phyloP scores from a whole-genome alignment of 352 stramenopile genomes.

The Phytopythium kandeliae region DNA sequence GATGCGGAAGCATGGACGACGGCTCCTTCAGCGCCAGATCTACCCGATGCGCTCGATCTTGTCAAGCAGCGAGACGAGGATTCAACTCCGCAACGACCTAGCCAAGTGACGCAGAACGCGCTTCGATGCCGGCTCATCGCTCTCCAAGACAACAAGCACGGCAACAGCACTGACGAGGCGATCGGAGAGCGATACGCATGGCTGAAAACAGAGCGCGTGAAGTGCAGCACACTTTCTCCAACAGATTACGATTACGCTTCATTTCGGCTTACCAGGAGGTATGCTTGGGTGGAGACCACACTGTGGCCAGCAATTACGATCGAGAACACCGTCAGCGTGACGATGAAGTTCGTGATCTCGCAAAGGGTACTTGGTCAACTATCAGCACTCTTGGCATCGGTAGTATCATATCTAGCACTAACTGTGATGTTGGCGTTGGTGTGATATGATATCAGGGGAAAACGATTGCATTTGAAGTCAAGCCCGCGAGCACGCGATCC shows the following conservation, averaged over 20 bases:
- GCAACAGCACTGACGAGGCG: not conserved
- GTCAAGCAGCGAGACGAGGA: conserved; percentile 27
- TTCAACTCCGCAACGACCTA: not conserved
- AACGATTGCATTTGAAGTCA: not conserved
- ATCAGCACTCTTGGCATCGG: not conserved
- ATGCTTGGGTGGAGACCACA: conserved; percentile 47
- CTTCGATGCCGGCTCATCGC: conserved; percentile 1
- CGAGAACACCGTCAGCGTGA: conserved; percentile 29
- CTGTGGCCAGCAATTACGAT: conserved; percentile 38
- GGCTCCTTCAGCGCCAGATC: conserved; percentile 9
- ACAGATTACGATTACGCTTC: conserved; percentile 41
- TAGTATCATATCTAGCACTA: too few relatives aligned
- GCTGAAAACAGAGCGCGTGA: conserved; percentile 22
- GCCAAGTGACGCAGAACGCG: not conserved
- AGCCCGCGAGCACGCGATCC: not conserved
- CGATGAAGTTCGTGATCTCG: conserved; percentile 21
- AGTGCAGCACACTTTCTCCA: conserved; percentile 34
- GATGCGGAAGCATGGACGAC: conserved; percentile 26
- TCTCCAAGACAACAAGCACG: not conserved
- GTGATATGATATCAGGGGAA: not conserved
- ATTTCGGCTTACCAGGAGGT: conserved; percentile 30
- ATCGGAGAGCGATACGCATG: conserved; percentile 21
- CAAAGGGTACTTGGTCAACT: conserved; percentile 27
- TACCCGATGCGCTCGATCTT: conserved; percentile 46
- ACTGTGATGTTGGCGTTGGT: too few relatives aligned